phyloP scores from a whole-genome alignment of 352 stramenopile species.

The Phytophthora hibernalis region DNA sequence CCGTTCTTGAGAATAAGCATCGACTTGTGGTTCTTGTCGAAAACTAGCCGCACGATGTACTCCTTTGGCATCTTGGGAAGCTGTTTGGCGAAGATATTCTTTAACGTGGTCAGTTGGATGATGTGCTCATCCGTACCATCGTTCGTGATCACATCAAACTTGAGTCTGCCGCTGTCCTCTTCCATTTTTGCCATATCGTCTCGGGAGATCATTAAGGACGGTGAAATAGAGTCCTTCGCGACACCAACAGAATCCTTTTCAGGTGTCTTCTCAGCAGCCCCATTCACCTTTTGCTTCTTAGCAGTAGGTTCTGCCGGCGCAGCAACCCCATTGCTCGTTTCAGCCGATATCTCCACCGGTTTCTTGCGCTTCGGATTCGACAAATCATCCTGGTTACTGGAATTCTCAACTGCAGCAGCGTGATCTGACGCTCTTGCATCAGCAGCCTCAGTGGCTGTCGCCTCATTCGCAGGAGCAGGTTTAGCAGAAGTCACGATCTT shows the following conservation, averaged over 20 bases:
- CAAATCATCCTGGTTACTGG: constrained; percentile 8
- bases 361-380: constrained; percentile 41
- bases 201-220: constrained; percentile 74
- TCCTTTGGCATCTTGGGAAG: constrained; percentile 99
- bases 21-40: constrained; percentile 96
- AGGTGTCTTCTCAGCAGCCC: not conserved
- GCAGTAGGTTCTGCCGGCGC: constrained; percentile 11
- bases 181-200: constrained; percentile 92
- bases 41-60: constrained; percentile 99
- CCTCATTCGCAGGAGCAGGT: no score
- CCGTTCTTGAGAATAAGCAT: constrained; percentile 94
- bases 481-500: not conserved
- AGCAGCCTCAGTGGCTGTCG: not conserved
- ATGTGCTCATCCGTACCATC: constrained; percentile 89
- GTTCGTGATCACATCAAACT: constrained; percentile 92
- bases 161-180: constrained; percentile 78
- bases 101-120: constrained; percentile 95
- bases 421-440: constrained; percentile 1
- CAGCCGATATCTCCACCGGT: not conserved
- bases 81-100: constrained; percentile 98
- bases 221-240: constrained; percentile 7
- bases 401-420: constrained; percentile 5
- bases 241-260: constrained; percentile 22
- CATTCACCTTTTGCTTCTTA: constrained; percentile 56
- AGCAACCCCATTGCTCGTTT: constrained; percentile 13